phyloP scores from a whole-genome alignment of 805 yeast genomes.

The Ogataea sp. region DNA sequence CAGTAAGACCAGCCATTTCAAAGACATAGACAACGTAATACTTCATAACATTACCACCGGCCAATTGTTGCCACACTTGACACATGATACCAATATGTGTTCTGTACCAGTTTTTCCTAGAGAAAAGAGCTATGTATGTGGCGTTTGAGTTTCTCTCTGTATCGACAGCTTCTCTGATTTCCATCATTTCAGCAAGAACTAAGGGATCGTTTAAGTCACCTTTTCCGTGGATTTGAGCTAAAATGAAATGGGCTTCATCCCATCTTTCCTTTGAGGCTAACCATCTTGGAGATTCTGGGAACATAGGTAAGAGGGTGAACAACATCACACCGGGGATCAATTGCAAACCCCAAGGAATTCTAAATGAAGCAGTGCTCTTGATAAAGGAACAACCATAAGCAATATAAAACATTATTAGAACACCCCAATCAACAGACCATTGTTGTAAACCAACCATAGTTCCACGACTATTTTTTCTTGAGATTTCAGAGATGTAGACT shows the following conservation, averaged over 20 bases:
- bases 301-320: slow-evolving; percentile 19
- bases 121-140: slow-evolving; percentile 41
- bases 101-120: slow-evolving; percentile 36
- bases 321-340: slow-evolving; percentile 37
- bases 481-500: slow-evolving; percentile 35
- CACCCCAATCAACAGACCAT: slow-evolving; percentile 45
- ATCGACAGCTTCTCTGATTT: slow-evolving; percentile 48
- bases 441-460: slow-evolving; percentile 50
- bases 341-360: slow-evolving; percentile 42
- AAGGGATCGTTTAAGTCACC: slow-evolving; percentile 24
- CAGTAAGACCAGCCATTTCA: slow-evolving; percentile 49
- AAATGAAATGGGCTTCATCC: slow-evolving; percentile 22
- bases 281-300: slow-evolving; percentile 33
- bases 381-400: slow-evolving; percentile 30
- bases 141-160: slow-evolving; percentile 40
- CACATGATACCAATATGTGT: slow-evolving; percentile 42
- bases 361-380: slow-evolving; percentile 37
- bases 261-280: slow-evolving; percentile 19
- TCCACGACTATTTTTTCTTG: slow-evolving; percentile 52
- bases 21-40: slow-evolving; percentile 56
- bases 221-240: slow-evolving; percentile 3
- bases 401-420: slow-evolving; percentile 33
- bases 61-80: slow-evolving; percentile 50
- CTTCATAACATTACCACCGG: slow-evolving; percentile 59
- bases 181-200: slow-evolving; percentile 47